phyloP scores from a whole-genome alignment of 148 eudicot species.

The Arbutus unedo region DNA sequence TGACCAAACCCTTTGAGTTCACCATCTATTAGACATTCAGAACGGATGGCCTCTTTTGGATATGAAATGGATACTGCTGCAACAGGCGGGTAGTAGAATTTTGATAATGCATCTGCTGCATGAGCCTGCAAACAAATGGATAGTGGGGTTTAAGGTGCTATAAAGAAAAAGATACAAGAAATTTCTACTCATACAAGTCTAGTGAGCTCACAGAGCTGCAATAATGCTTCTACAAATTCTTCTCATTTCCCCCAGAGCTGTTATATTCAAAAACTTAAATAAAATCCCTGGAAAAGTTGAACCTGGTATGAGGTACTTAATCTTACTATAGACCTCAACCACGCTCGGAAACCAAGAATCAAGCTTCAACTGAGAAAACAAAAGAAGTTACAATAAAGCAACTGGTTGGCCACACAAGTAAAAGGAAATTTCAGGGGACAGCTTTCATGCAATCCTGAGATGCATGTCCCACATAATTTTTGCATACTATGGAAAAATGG shows the following conservation, averaged over 20 bases:
- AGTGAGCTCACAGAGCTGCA: neutral
- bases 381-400: neutral
- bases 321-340: neutral
- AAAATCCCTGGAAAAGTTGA: neutral
- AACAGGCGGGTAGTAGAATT: constrained; percentile 77
- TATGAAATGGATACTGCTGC: constrained; percentile 89
- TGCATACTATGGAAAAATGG: neutral
- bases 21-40: constrained; percentile 66
- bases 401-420: neutral
- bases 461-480: neutral
- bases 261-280: neutral
- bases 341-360: neutral
- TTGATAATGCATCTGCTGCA: constrained; percentile 76
- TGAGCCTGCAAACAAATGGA: constrained; percentile 36
- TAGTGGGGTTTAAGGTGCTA: neutral
- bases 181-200: neutral
- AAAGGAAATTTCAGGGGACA: neutral
- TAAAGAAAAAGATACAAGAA: neutral
- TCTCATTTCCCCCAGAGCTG: neutral
- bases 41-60: constrained; percentile 64
- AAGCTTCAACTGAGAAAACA: neutral
- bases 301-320: neutral
- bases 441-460: neutral
- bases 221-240: neutral
- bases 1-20: constrained; percentile 86